Base-by-base conservation (phyloP, 805 yeast species). In the Yamadazyma sp. region DNA sequence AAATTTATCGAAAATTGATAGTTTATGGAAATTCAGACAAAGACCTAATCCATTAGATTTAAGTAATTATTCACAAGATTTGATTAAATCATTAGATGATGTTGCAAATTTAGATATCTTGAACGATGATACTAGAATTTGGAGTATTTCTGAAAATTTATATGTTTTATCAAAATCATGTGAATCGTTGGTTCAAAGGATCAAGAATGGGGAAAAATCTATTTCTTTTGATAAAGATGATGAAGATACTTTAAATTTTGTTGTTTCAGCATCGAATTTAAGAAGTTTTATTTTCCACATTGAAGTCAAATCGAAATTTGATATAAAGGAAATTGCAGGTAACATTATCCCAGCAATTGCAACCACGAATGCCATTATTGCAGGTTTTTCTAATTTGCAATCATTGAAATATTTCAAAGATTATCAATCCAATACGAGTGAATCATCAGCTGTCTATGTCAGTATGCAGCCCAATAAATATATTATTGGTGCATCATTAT, bases 331-430 rank as follows among this genome's bases (percentile, higher is more conserved):
- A 51, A 88, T 91, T 44, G 98, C 98, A 0, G 99, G 99, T 5
- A 93, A 91, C 58, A 93, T 93, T 49, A 93, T 93, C 26, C 98
- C 99, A 0, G 98, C 98, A 0, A 89, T 94, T 48, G 98, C 98
- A 5, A 93, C 98, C 1, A 91, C 97, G 3, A 93, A 93, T 57
- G 98, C 98, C 1, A 82, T 93, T 10, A 81, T 93, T 48, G 88
- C 96, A 0, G 98, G 98, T 0, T 74, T 87, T 46, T 82, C 93
- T 11, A 80, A 88, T 3, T 55, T 91, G 25, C 77, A 82, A 24
- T 83, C 95, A 0, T 60, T 88, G 30, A 75, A 55, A 56, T 77
- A 35, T 50, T 82, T 63, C 45, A n/a, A 24, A 9, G 21, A 33
- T 9, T n/a, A 21, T 5, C 12, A 8, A 11, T 36, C 37, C 4